Evolutionary conservation across 2,329 filamentous ascomycete species (phyloP).

Genomic region (Bipolaris victoriae): DNA sequence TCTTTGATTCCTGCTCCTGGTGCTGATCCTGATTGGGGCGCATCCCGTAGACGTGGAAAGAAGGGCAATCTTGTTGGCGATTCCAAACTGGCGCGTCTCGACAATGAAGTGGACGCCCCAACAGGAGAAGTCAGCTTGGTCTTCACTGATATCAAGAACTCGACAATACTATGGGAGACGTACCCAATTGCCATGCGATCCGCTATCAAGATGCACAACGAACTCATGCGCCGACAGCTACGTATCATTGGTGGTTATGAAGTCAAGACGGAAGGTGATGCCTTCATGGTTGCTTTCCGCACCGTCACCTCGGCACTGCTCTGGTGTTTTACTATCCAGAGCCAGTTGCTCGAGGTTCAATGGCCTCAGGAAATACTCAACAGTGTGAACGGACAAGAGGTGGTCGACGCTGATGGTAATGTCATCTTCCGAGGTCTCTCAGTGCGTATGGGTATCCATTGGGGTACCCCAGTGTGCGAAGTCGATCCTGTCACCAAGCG

Average conservation of each 20-base stretch:
- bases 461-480: conserved; percentile 92
- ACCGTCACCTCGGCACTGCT: conserved; percentile 92
- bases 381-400: conserved; percentile 81
- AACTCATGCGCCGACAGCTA: conserved; percentile 91
- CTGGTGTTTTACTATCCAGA: conserved; percentile 96
- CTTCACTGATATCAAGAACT: conserved; percentile 99
- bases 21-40: conserved; percentile 73
- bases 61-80: conserved; percentile 70
- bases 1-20: conserved; percentile 76
- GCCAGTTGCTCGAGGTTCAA: conserved; percentile 80
- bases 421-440: conserved; percentile 93
- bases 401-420: conserved; percentile 81
- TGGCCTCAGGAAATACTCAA: conserved; percentile 95
- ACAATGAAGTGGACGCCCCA: conserved; percentile 88
- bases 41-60: conserved; percentile 65
- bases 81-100: conserved; percentile 83
- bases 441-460: conserved; percentile 97
- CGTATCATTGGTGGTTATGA: conserved; percentile 95
- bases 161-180: conserved; percentile 93
- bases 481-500: conserved; percentile 93
- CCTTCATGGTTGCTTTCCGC: conserved; percentile 98
- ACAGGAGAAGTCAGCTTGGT: conserved; percentile 90
- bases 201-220: conserved; percentile 96
- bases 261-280: conserved; percentile 99
- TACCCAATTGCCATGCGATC: conserved; percentile 95